Base-by-base conservation (phyloP, 2,329 filamentous ascomycete genomes). In the Phaeosphaeriaceae sp. region DNA sequence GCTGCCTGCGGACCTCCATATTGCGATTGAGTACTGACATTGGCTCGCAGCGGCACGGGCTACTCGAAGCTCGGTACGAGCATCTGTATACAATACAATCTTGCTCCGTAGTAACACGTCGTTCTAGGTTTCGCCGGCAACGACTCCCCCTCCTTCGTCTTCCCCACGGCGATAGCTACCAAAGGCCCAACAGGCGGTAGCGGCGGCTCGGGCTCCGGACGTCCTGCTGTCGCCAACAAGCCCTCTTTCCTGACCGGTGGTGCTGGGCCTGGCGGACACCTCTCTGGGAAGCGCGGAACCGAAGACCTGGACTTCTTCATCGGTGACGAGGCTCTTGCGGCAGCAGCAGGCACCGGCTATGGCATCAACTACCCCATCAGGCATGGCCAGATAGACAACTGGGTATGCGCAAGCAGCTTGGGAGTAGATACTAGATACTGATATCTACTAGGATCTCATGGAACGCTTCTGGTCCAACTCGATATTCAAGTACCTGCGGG, bases 381-480 rank as follows among this genome's bases (percentile, higher is more conserved):
- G 66, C 95, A 99, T 76, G 95, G 95, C 49, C 95, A 99, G 83
- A 92, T 99, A 79, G 95, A 99, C 83, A 98, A 99, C 78, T 99
- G 95, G 95, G 91, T 95, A 83, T 56, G 86, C 40, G 44, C 36
- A 13, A 7, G 48, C 20, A 20, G 17, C 24, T 13, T 36, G 31
- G 6, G 13, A 11, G 31, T 7, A 11, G 13, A 7, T 11, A 36
- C 31, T 7, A 11, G 13, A 13, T 60, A 49, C 65, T 72, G 48
- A 74, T 56, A 41, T 17, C 40, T 47, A 31, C 61, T 54, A 95
- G 91, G 95, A 99, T 81, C 92, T 97, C 74, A 99, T 99, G 95
- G 95, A 99, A 80, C 90, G 95, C 63, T 99, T 98, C 83, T 99
- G 95, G 95, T 98, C 96, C 68, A 98, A 98, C 83, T 99, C 95